A percentile compares a stretch with the other conserved stretches of the same genome.
Conservation (phyloP, 208 protist species). For the Leishmania guyanensis region DNA sequence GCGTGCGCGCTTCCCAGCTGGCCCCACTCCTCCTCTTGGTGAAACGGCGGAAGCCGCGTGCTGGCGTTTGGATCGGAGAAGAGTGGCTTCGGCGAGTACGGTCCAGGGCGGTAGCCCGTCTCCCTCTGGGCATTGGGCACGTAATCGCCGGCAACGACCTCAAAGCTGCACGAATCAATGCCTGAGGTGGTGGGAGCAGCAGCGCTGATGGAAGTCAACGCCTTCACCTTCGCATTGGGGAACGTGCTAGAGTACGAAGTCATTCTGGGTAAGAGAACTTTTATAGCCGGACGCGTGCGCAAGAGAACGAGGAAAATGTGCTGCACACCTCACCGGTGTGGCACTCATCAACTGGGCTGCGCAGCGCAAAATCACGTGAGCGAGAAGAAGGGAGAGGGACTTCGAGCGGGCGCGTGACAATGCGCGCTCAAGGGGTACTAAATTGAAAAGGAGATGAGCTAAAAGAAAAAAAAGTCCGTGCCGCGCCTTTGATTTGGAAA, state of each 20-base stretch:
- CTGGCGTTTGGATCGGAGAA: not conserved
- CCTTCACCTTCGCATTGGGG: not conserved
- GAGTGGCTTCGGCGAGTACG: slow-evolving; percentile 18
- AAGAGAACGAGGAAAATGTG: not conserved
- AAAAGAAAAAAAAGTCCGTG: not conserved
- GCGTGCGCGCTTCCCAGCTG: not conserved
- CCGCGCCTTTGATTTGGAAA: too few species aligned
- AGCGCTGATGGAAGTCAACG: not conserved
- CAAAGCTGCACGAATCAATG: slow-evolving; percentile 13
- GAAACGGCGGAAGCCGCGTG: not conserved
- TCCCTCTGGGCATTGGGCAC: slow-evolving; percentile 4
- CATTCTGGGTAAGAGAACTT: not conserved
- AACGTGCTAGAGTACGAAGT: slow-evolving; percentile 18
- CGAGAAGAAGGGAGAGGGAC: not conserved
- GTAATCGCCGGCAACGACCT: slow-evolving; percentile 29
- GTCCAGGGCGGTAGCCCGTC: not conserved
- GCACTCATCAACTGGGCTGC: not conserved
- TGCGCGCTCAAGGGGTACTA: not conserved
- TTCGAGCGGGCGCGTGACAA: not conserved
- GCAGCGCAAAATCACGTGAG: not conserved
- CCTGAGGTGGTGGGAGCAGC: not conserved
- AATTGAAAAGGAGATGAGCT: not conserved
- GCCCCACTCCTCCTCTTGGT: slow-evolving; percentile 15
- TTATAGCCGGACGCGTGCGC: not conserved
- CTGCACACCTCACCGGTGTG: not conserved